phyloP scores from a whole-genome alignment of 2,329 filamentous ascomycete genomes.

The Botrytis fabae region DNA sequence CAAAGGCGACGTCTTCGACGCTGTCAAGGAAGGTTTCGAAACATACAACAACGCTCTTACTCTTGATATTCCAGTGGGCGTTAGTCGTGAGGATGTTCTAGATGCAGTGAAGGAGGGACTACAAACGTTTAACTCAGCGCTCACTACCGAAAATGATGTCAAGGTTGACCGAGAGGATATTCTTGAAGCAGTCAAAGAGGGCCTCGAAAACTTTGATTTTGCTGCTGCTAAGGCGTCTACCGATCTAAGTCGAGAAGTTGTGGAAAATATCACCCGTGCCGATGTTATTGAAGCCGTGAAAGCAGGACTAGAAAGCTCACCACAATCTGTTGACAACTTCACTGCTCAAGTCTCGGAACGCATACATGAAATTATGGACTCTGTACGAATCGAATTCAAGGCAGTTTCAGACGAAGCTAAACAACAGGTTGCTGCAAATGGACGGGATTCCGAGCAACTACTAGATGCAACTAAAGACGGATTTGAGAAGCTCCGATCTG shows the following conservation, averaged over 20 bases:
- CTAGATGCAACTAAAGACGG: constrained; percentile 86
- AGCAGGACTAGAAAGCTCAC: constrained; percentile 54
- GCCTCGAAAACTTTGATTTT: constrained; percentile 61
- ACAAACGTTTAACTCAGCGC: constrained; percentile 61
- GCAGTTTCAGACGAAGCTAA: constrained; percentile 65
- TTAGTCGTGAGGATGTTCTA: constrained; percentile 75
- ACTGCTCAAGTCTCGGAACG: constrained; percentile 55
- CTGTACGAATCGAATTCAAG: constrained; percentile 60
- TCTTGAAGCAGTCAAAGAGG: constrained; percentile 60
- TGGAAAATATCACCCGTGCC: constrained; percentile 49
- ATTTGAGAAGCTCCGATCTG: constrained; percentile 73
- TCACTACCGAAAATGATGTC: constrained; percentile 63
- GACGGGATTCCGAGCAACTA: constrained; percentile 82
- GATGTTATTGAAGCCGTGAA: constrained; percentile 59
- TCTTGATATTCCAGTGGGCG: constrained; percentile 57
- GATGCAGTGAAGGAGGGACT: constrained; percentile 86
- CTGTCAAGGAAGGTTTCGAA: constrained; percentile 57
- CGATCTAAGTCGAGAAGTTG: constrained; percentile 55
- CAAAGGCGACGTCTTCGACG: constrained; percentile 56
- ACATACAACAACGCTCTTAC: constrained; percentile 59
- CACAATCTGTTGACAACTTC: constrained; percentile 45
- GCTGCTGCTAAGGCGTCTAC: constrained; percentile 49
- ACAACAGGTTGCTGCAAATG: constrained; percentile 76
- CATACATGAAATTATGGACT: constrained; percentile 65
- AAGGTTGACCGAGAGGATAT: constrained; percentile 63